phyloP scores from a whole-genome alignment of 1,139 yeast genomes.

The Suzukiozyma palmioleophila region DNA sequence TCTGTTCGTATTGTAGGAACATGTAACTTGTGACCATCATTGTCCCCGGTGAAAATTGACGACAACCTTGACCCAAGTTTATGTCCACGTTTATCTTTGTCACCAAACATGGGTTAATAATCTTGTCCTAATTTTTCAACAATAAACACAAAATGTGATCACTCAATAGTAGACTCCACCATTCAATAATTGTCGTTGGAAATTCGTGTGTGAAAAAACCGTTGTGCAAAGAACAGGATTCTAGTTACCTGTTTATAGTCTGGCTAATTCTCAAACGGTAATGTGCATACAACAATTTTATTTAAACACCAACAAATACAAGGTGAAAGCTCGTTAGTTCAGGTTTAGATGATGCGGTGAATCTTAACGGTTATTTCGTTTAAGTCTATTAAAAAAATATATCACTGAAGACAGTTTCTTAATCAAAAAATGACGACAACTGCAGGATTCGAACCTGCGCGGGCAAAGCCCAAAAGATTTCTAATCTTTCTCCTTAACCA shows the following conservation, averaged over 20 bases:
- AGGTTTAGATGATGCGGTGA: too few species aligned
- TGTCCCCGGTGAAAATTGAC: slow-evolving; percentile 18
- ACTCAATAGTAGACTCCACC: too few species aligned
- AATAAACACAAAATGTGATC: too few species aligned
- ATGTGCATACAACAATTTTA: background rate
- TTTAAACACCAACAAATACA: background rate
- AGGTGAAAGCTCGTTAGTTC: background rate
- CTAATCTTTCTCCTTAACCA: slow-evolving; percentile 57
- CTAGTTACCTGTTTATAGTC: too few species aligned
- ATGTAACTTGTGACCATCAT: slow-evolving; percentile 8
- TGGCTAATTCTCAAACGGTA: background rate
- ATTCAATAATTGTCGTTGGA: too few species aligned
- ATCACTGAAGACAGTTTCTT: slow-evolving; percentile 2
- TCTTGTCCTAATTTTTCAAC: too few species aligned
- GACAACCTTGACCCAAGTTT: slow-evolving; percentile 23
- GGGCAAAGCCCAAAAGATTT: slow-evolving; percentile 57
- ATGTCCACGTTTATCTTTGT: slow-evolving; percentile 13
- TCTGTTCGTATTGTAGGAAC: too few species aligned
- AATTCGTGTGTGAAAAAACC: too few species aligned
- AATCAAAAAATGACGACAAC: slow-evolving; percentile 45
- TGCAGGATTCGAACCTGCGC: slow-evolving; percentile 60
- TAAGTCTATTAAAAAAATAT: background rate
- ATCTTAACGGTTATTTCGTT: too few species aligned
- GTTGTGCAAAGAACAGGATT: too few species aligned
- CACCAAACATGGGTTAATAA: slow-evolving; percentile 6